These are phyloP conservation scores for Spathaspora gorwiae DNA, from an alignment of 805 yeast genomes.

Conservation along the genomic window DNA sequence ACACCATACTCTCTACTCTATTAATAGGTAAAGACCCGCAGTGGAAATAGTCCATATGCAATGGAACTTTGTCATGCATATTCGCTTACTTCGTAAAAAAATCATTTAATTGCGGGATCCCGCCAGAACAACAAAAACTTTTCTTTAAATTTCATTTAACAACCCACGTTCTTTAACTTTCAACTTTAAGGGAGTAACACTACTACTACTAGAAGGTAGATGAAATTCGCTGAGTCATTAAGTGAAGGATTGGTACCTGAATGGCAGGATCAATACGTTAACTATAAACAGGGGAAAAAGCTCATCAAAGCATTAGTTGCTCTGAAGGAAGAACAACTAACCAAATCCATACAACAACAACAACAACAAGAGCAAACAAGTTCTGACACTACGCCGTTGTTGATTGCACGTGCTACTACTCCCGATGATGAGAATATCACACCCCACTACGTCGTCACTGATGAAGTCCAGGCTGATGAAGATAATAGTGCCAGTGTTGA, in stretches of 20 bases:
- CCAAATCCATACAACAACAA: not conserved
- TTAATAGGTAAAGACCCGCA: no score
- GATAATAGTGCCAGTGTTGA: not conserved
- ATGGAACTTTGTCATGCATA: no score
- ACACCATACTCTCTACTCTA: no score
- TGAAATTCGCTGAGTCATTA: constrained; percentile 70
- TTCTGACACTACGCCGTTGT: constrained; percentile 25
- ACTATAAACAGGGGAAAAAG: constrained; percentile 60
- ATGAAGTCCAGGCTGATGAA: not conserved
- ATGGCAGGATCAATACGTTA: constrained; percentile 80
- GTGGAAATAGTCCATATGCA: no score
- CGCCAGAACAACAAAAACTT: no score
- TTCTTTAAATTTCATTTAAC: no score
- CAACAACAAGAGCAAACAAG: constrained; percentile 1
- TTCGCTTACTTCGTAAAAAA: no score
- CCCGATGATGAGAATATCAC: constrained; percentile 4
- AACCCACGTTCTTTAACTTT: no score
- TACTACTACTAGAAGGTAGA: constrained; percentile 13
- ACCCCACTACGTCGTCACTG: not conserved
- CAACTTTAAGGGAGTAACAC: not conserved
- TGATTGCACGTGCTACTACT: constrained; percentile 6
- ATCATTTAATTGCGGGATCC: no score
- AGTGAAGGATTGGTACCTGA: constrained; percentile 74
- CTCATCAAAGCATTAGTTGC: constrained; percentile 33
- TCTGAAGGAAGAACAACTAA: not conserved